Conservation (phyloP, 2,329 filamentous ascomycete genomes). For the Boeremia lycopersici region DNA sequence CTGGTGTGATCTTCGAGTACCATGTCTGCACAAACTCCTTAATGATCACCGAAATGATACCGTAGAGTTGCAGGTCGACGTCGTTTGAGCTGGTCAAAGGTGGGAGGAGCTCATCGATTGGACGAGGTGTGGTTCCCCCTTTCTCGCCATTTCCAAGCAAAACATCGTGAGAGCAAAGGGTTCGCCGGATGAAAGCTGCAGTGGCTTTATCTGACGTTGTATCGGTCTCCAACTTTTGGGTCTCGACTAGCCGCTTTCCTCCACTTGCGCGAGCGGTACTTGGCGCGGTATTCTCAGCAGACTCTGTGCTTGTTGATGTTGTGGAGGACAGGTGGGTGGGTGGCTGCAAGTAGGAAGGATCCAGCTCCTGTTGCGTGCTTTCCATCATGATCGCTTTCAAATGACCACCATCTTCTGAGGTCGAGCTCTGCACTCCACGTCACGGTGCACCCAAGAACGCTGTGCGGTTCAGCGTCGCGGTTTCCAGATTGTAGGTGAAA, state of each 20-base stretch:
- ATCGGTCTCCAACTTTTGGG: conserved; percentile 35
- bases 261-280: conserved; percentile 24
- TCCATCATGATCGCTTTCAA: conserved; percentile 34
- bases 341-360: conserved; percentile 31
- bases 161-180: conserved; percentile 73
- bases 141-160: conserved; percentile 58
- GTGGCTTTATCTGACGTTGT: conserved; percentile 78
- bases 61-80: conserved; percentile 91
- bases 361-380: conserved; percentile 29
- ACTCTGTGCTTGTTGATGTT: conserved; percentile 10
- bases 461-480: conserved; percentile 14
- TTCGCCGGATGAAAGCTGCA: conserved; percentile 77
- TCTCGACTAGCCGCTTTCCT: conserved; percentile 25
- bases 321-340: conserved; percentile 24
- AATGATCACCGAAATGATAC: conserved; percentile 85
- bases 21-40: conserved; percentile 90
- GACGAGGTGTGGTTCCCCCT: conserved; percentile 62
- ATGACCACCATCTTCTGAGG: conserved; percentile 22
- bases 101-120: conserved; percentile 82
- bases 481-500: conserved; percentile 9
- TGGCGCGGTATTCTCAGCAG: conserved; percentile 19
- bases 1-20: conserved; percentile 91
- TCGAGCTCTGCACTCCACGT: conserved; percentile 10
- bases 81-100: conserved; percentile 94
- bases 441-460: conserved; percentile 15